Conservation (phyloP, 257 asterid species). For the Rehmannia glutinosa region DNA sequence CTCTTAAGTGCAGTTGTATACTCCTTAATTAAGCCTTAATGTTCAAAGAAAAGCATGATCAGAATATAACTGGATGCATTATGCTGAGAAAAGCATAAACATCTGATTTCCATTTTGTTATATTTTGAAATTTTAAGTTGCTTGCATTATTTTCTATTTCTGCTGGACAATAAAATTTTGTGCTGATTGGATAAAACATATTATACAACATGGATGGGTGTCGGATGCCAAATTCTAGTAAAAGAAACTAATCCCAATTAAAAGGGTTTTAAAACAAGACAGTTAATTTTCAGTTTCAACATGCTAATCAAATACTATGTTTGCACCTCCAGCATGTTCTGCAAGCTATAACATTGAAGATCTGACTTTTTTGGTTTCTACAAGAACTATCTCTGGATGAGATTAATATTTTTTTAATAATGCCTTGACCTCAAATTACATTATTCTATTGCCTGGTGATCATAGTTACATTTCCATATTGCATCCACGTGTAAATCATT, state of each 20-base stretch:
- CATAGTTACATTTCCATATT: conserved; percentile 1
- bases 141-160: background rate
- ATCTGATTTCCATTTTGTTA: background rate
- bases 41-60: background rate
- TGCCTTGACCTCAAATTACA: conserved; percentile 3
- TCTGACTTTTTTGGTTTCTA: background rate
- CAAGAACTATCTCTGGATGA: background rate
- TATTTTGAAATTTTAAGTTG: background rate
- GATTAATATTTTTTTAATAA: background rate
- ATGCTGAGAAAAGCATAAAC: background rate
- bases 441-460: conserved; percentile 4
- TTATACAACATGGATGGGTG: background rate
- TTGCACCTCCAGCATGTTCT: background rate
- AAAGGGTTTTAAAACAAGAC: background rate
- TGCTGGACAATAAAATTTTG: background rate
- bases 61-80: background rate
- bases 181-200: background rate
- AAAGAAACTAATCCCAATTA: background rate
- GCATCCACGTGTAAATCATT: background rate
- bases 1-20: background rate
- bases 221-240: background rate
- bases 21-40: background rate
- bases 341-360: background rate
- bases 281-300: background rate
- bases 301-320: background rate